Conservation (phyloP, 2,329 filamentous ascomycete genomes). For the Pseudophaeomoniella oleicola region DNA sequence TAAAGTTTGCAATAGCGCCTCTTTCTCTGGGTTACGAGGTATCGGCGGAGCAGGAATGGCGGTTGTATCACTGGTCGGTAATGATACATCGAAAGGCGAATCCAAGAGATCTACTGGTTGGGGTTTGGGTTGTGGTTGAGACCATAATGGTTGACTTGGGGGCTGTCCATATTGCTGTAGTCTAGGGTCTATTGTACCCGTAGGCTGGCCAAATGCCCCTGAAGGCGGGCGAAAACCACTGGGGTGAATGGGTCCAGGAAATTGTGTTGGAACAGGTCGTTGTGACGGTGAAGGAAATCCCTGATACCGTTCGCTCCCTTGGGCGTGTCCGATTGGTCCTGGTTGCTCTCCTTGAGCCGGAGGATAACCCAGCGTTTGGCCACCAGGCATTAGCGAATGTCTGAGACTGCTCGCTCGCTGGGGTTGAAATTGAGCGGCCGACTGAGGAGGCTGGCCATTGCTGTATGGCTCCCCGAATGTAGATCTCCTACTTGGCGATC, state of each 20-base stretch:
- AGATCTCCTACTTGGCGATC: conserved; percentile 1
- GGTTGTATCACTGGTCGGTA: conserved; percentile 26
- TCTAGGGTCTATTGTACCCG: conserved; percentile 6
- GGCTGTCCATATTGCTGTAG: conserved; percentile 9
- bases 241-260: too few relatives aligned
- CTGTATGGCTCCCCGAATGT: conserved; percentile 14
- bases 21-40: conserved; percentile 90
- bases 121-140: conserved; percentile 15
- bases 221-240: too few relatives aligned
- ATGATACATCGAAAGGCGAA: conserved; percentile 45
- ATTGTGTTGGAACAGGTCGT: too few relatives aligned
- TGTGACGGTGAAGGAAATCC: too few relatives aligned
- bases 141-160: conserved; percentile 7
- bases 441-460: conserved; percentile 9
- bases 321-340: too few relatives aligned
- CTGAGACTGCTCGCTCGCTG: conserved; percentile 15
- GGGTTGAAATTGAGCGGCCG: conserved; percentile 15
- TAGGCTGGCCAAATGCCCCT: too few relatives aligned
- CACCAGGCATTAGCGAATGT: conserved; percentile 3
- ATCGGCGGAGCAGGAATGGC: conserved; percentile 63
- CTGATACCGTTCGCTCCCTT: too few relatives aligned
- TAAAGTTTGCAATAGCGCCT: conserved; percentile 66
- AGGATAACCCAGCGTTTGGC: not conserved
- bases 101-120: conserved; percentile 44
- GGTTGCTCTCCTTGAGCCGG: conserved; percentile 1